These are phyloP conservation scores for Tylopilus felleus DNA, from an alignment of 768 basidiomycete species.

Conservation along the genomic window DNA sequence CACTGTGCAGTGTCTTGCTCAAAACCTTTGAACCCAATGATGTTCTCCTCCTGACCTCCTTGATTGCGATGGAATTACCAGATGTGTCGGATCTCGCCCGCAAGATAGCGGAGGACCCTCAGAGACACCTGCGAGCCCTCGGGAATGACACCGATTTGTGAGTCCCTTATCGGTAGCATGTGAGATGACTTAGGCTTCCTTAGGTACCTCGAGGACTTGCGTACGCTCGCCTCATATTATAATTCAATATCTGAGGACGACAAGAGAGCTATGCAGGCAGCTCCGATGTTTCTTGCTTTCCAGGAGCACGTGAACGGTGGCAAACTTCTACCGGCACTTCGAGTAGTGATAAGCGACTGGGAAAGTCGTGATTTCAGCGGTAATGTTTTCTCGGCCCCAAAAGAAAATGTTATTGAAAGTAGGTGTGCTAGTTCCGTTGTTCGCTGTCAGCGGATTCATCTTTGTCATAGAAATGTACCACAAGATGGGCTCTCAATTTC, in stretches of 20 bases:
- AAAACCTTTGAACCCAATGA: slow-evolving; percentile 12
- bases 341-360: slow-evolving; percentile 13
- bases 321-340: slow-evolving; percentile 5
- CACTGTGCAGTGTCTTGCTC: slow-evolving; percentile 10
- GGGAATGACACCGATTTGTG: not conserved
- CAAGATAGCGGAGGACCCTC: slow-evolving; percentile 8
- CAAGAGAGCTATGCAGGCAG: slow-evolving; percentile 5
- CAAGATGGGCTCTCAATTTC: slow-evolving; percentile 9
- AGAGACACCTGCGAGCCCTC: slow-evolving; percentile 1
- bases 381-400: slow-evolving; percentile 7
- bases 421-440: not conserved
- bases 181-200: not conserved
- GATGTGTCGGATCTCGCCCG: slow-evolving; percentile 10
- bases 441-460: not conserved
- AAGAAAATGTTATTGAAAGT: slow-evolving; percentile 13
- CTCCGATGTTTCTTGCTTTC: slow-evolving; percentile 8
- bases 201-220: slow-evolving; percentile 15
- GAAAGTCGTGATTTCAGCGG: slow-evolving; percentile 4
- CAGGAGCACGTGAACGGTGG: not conserved
- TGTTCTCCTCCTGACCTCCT: slow-evolving; percentile 11
- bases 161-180: not conserved
- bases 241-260: slow-evolving; percentile 10
- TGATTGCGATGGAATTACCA: slow-evolving; percentile 5
- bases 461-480: slow-evolving; percentile 10
- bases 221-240: slow-evolving; percentile 8